Evolutionary conservation across 805 yeast species (phyloP).

Genomic region (Ogataea naganishii): DNA sequence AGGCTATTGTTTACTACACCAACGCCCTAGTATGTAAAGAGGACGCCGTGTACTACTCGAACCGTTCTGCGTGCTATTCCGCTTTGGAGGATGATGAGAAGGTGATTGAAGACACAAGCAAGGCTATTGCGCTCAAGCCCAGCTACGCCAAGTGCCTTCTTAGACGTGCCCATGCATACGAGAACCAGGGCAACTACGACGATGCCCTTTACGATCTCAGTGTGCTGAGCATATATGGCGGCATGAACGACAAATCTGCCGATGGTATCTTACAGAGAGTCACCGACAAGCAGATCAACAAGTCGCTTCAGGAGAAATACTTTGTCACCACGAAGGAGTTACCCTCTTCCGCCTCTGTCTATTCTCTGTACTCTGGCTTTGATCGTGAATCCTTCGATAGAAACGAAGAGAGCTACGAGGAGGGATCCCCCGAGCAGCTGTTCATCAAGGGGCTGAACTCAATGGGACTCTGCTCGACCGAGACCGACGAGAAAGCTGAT

Average conservation of each 20-base stretch:
- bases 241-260: conserved; percentile 61
- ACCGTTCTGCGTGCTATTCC: conserved; percentile 93
- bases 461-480: conserved; percentile 36
- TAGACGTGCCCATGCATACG: conserved; percentile 92
- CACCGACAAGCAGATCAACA: conserved; percentile 70
- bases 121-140: conserved; percentile 79
- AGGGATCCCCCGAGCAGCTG: conserved; percentile 53
- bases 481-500: conserved; percentile 56
- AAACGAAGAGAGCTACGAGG: conserved; percentile 37
- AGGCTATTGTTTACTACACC: conserved; percentile 75
- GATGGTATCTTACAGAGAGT: conserved; percentile 84
- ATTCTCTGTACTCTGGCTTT: conserved; percentile 87
- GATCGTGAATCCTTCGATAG: conserved; percentile 39
- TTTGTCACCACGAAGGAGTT: conserved; percentile 43
- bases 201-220: conserved; percentile 92
- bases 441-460: conserved; percentile 58
- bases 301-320: conserved; percentile 54
- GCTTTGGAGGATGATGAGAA: conserved; percentile 73
- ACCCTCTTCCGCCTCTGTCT: conserved; percentile 77
- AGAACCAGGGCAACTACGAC: conserved; percentile 63
- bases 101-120: conserved; percentile 81
- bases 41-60: conserved; percentile 89
- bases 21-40: conserved; percentile 66
- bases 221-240: conserved; percentile 78
- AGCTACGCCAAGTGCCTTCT: conserved; percentile 85